These are phyloP conservation scores for Naganishia sp. DNA, from an alignment of 1,284 basidiomycete species.

Conservation along the genomic window DNA sequence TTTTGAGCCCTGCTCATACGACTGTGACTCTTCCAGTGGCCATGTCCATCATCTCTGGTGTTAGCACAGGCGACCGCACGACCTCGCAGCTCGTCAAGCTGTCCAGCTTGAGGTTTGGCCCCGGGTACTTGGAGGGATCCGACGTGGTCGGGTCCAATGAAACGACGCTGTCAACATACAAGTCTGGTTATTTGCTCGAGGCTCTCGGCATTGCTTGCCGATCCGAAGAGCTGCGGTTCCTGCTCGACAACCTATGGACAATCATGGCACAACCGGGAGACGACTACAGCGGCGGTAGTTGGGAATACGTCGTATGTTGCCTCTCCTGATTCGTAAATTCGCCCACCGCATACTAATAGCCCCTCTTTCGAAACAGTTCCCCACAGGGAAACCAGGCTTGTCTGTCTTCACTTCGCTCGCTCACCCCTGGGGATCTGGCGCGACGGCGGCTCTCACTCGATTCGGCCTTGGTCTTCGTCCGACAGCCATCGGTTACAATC, in stretches of 20 bases:
- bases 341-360: no score
- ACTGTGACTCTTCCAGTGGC: not conserved
- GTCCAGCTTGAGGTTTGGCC: not conserved
- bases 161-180: constrained; percentile 6
- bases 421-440: constrained; percentile 4
- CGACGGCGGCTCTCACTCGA: constrained; percentile 8
- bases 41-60: constrained; percentile 20
- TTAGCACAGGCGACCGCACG: constrained; percentile 10
- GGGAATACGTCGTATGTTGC: constrained; percentile 9
- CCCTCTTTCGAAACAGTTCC: not conserved
- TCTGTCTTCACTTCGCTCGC: constrained; percentile 13
- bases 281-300: constrained; percentile 1
- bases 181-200: constrained; percentile 3
- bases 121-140: constrained; percentile 4
- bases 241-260: constrained; percentile 10
- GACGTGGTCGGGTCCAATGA: constrained; percentile 5
- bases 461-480: constrained; percentile 6
- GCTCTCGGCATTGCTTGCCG: constrained; percentile 1
- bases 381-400: constrained; percentile 1
- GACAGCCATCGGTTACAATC: constrained; percentile 2
- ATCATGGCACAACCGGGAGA: constrained; percentile 11
- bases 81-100: not conserved
- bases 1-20: not conserved
- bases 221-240: not conserved
- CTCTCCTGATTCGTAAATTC: not conserved